Conservation (phyloP, 257 asterid genomes). For the Buddleja alternifolia region DNA sequence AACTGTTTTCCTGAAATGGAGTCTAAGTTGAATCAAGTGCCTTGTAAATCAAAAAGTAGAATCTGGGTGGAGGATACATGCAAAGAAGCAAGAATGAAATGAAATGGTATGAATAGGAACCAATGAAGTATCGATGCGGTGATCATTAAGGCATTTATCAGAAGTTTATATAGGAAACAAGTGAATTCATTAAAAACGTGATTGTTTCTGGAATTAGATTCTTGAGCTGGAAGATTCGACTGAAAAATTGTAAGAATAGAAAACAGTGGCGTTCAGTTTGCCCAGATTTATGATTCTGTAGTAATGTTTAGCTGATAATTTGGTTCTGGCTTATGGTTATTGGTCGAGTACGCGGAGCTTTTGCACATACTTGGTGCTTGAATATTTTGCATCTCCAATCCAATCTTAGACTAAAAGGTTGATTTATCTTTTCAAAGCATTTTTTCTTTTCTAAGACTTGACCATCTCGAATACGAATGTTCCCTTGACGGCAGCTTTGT, state of each 20-base stretch:
- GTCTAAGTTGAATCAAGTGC: constrained; percentile 14
- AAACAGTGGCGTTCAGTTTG: constrained; percentile 1
- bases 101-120: not conserved
- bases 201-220: constrained; percentile 8
- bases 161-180: not conserved
- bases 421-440: not conserved
- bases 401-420: constrained; percentile 7
- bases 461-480: constrained; percentile 1
- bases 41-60: not conserved
- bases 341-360: constrained; percentile 11
- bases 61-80: not conserved
- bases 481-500: constrained; percentile 11
- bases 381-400: constrained; percentile 13
- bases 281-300: not conserved
- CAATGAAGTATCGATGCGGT: not conserved
- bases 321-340: constrained; percentile 8
- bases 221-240: constrained; percentile 5
- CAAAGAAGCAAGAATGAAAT: not conserved
- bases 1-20: not conserved
- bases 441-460: not conserved
- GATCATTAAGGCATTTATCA: not conserved
- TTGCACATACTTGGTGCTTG: not conserved
- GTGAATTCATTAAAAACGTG: not conserved
- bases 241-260: not conserved
- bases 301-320: constrained; percentile 6